Evolutionary conservation across 1,139 yeast genomes (phyloP).

Genomic region (Scheffersomyces stambukii): DNA sequence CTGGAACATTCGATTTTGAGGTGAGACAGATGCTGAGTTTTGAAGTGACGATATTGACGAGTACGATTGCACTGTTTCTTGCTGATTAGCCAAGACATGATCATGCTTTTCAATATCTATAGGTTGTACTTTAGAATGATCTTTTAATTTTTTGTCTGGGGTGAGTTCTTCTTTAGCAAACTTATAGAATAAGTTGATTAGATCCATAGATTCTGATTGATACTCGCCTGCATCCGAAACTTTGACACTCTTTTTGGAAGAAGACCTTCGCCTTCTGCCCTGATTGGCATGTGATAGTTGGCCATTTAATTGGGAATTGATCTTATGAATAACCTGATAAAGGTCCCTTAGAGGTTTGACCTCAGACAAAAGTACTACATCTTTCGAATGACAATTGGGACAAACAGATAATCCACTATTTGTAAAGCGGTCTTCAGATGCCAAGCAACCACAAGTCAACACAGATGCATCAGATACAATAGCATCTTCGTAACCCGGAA

Average conservation of each 20-base stretch:
- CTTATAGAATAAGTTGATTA: constrained; percentile 36
- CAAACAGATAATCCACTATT: constrained; percentile 30
- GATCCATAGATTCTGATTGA: constrained; percentile 27
- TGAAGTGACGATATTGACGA: constrained; percentile 3
- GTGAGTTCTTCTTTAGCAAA: constrained; percentile 38
- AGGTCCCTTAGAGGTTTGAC: constrained; percentile 51
- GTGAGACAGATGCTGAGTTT: constrained; percentile 14
- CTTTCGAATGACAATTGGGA: constrained; percentile 42
- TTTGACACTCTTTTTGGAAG: constrained; percentile 20
- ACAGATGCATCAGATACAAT: constrained; percentile 49
- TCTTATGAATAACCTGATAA: constrained; percentile 31
- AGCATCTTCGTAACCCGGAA: constrained; percentile 21
- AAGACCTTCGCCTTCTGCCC: constrained; percentile 16
- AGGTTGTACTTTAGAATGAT: constrained; percentile 10
- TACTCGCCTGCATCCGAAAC: constrained; percentile 13
- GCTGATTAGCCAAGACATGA: neutral
- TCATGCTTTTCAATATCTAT: constrained; percentile 12
- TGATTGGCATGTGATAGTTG: constrained; percentile 2
- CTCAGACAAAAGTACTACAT: constrained; percentile 37
- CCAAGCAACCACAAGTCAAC: constrained; percentile 68
- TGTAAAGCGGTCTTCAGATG: constrained; percentile 42
- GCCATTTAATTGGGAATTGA: constrained; percentile 11
- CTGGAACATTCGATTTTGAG: constrained; percentile 8
- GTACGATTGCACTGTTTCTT: constrained; percentile 3
- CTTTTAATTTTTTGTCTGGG: constrained; percentile 2